phyloP scores from a whole-genome alignment of 805 yeast genomes.

The Yamadazyma paraphyllophila region DNA sequence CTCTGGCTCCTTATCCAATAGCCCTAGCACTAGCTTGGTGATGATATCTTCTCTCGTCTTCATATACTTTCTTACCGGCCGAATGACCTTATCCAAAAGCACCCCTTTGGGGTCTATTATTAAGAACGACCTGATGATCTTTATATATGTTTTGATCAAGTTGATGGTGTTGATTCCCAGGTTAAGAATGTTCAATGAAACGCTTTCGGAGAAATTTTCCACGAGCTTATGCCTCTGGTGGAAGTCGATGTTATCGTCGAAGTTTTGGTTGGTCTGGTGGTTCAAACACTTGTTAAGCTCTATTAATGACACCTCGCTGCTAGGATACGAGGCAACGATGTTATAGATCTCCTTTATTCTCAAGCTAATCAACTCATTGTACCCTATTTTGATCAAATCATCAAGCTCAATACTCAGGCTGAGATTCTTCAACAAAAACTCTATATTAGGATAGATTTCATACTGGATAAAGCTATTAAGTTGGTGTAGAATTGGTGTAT shows the following conservation, averaged over 20 bases:
- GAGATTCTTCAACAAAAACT: conserved; percentile 12
- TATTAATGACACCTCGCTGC: conserved; percentile 48
- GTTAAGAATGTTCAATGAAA: conserved; percentile 55
- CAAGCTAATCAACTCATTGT: conserved; percentile 41
- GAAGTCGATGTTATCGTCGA: conserved; percentile 22
- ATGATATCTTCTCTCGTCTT: conserved; percentile 74
- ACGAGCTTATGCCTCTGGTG: conserved; percentile 54
- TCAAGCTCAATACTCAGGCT: conserved; percentile 18
- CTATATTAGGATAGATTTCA: conserved; percentile 38
- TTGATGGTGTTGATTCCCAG: conserved; percentile 80
- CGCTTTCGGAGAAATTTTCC: conserved; percentile 43
- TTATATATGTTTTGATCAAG: conserved; percentile 65
- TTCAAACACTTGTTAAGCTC: conserved; percentile 57
- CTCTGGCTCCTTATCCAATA: conserved; percentile 43
- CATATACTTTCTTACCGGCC: conserved; percentile 72
- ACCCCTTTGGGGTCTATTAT: conserved; percentile 87
- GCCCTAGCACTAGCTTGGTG: conserved; percentile 64
- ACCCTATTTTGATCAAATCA: conserved; percentile 35
- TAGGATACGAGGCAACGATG: conserved; percentile 54
- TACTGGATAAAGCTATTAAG: conserved; percentile 38
- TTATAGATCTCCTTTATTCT: conserved; percentile 60
- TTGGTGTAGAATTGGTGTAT: conserved; percentile 28
- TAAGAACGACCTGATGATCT: conserved; percentile 67
- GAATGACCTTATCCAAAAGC: conserved; percentile 68
- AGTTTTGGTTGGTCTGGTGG: background rate